Conservation (phyloP, 805 yeast genomes). For the Ogataea paradorogensis region DNA sequence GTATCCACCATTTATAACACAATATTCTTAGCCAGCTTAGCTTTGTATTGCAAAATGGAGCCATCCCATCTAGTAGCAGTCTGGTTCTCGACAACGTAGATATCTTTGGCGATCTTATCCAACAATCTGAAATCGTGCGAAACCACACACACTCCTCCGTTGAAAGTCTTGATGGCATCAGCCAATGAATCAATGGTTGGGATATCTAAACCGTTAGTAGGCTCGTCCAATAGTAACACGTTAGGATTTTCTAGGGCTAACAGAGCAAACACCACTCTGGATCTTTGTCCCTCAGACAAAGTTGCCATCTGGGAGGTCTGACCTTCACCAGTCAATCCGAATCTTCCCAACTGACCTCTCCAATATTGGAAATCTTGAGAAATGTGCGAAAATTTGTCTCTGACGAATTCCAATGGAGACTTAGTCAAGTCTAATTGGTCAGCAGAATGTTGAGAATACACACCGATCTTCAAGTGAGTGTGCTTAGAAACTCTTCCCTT, state of each 20-base stretch:
- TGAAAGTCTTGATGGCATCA: conserved; percentile 88
- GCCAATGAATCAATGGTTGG: conserved; percentile 98
- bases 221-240: conserved; percentile 94
- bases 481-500: conserved; percentile 95
- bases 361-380: conserved; percentile 99
- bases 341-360: conserved; percentile 97
- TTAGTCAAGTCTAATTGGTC: conserved; percentile 96
- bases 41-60: conserved; percentile 85
- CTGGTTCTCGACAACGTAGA: conserved; percentile 92
- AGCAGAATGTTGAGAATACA: conserved; percentile 97
- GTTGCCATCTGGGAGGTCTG: conserved; percentile 99
- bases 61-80: conserved; percentile 98
- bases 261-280: conserved; percentile 96
- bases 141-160: conserved; percentile 98
- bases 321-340: conserved; percentile 97
- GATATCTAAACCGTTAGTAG: conserved; percentile 98
- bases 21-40: conserved; percentile 87
- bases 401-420: conserved; percentile 93
- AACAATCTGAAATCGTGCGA: conserved; percentile 98
- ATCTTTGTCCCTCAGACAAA: conserved; percentile 97
- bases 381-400: conserved; percentile 83
- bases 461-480: conserved; percentile 96
- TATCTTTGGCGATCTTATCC: conserved; percentile 96
- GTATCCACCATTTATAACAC: conserved; percentile 48
- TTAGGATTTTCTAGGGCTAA: conserved; percentile 95